Evolutionary conservation across 139 green algal species (phyloP).

Genomic region (Picocystis salinarum): DNA sequence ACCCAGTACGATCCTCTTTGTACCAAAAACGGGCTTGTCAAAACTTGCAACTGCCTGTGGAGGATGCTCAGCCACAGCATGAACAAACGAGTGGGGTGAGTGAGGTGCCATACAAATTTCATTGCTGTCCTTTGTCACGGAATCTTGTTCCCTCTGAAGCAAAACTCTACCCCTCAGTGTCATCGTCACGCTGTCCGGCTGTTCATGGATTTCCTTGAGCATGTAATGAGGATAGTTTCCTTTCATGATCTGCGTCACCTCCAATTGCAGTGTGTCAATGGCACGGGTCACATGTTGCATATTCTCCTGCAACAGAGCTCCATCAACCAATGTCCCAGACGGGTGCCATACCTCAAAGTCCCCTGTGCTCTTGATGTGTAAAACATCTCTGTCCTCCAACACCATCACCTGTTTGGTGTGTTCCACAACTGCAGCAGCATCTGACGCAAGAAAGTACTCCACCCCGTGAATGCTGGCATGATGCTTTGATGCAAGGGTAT

Average conservation of each 20-base stretch:
- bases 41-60: background rate
- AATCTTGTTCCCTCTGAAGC: background rate
- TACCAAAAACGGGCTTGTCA: background rate
- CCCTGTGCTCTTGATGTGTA: conserved; percentile 29
- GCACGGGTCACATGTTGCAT: conserved; percentile 53
- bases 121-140: background rate
- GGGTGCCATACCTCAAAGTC: background rate
- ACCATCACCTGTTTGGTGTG: conserved; percentile 91
- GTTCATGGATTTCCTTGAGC: conserved; percentile 73
- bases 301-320: conserved; percentile 14
- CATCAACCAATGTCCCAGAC: background rate
- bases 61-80: background rate
- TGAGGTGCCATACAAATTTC: too few species aligned
- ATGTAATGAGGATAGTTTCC: conserved; percentile 61
- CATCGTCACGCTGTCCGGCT: conserved; percentile 64
- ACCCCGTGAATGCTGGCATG: conserved; percentile 12
- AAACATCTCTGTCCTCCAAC: conserved; percentile 88
- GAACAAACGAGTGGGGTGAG: too few species aligned
- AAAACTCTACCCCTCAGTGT: conserved; percentile 28
- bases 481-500: background rate
- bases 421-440: conserved; percentile 86
- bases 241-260: conserved; percentile 96
- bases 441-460: conserved; percentile 90
- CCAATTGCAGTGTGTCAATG: conserved; percentile 77
- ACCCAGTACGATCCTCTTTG: conserved; percentile 46